A percentile compares a stretch with the other conserved stretches of the same genome.
These are phyloP conservation scores for Platanthera guangdongensis DNA, from an alignment of 106 monocot genomes.

Conservation along the genomic window DNA sequence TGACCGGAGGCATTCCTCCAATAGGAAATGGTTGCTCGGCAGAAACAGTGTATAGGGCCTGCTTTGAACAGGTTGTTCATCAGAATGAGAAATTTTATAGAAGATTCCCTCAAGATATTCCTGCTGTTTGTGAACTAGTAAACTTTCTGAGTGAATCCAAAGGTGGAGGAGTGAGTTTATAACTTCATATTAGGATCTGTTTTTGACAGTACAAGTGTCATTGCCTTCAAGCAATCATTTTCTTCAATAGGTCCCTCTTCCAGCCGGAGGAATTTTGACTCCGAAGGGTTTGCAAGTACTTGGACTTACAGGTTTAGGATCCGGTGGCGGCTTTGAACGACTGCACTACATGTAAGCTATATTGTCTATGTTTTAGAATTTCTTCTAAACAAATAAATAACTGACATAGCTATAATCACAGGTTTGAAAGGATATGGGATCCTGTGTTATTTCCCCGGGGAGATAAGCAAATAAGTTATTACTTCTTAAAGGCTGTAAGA, in stretches of 20 bases:
- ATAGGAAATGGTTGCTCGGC: slow-evolving; percentile 76
- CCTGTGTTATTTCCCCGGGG: slow-evolving; percentile 64
- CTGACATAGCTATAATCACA: slow-evolving; percentile 15
- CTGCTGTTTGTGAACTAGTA: slow-evolving; percentile 56
- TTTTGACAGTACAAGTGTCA: neutral
- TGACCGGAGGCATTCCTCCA: slow-evolving; percentile 96
- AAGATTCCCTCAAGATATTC: slow-evolving; percentile 80
- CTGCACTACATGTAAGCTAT: slow-evolving; percentile 77
- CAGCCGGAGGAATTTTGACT: slow-evolving; percentile 81
- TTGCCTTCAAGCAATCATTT: slow-evolving; percentile 1
- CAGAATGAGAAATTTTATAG: slow-evolving; percentile 97
- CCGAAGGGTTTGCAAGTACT: slow-evolving; percentile 81
- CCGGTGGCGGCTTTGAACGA: slow-evolving; percentile 88
- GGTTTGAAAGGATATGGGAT: slow-evolving; percentile 96
- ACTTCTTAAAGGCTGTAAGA: slow-evolving; percentile 63
- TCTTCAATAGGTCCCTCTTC: slow-evolving; percentile 59
- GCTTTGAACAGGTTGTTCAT: slow-evolving; percentile 72
- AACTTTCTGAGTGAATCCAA: slow-evolving; percentile 45
- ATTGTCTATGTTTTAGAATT: neutral
- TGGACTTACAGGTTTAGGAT: slow-evolving; percentile 83
- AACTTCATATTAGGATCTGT: neutral
- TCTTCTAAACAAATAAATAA: neutral
- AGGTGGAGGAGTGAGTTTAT: slow-evolving; percentile 75
- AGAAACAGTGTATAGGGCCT: slow-evolving; percentile 73
- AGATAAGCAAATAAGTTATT: slow-evolving; percentile 64